Conservation (phyloP, 352 stramenopile species). For the Pythium oligandrum region DNA sequence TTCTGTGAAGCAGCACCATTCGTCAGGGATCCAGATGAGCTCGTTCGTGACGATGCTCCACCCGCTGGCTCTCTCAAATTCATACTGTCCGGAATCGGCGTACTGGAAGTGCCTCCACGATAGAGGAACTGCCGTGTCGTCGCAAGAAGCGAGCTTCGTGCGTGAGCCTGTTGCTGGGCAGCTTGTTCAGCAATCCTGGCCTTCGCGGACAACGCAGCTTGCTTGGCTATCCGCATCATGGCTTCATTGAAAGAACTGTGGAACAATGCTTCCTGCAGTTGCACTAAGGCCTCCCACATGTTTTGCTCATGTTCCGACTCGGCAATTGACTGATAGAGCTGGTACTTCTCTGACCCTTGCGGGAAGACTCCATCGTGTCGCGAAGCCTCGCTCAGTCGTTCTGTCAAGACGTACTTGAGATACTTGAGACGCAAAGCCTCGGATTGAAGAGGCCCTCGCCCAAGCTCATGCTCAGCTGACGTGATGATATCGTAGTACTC, state of each 20-base stretch:
- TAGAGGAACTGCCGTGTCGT: slow-evolving; percentile 72
- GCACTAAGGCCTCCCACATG: slow-evolving; percentile 50
- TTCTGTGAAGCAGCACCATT: slow-evolving; percentile 35
- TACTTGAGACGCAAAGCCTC: slow-evolving; percentile 38
- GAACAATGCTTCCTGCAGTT: slow-evolving; percentile 67
- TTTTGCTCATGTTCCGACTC: slow-evolving; percentile 41
- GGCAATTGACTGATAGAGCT: slow-evolving; percentile 36
- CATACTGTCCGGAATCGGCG: no score
- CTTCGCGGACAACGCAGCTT: slow-evolving; percentile 74
- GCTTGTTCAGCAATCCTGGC: slow-evolving; percentile 78
- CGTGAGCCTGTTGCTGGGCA: slow-evolving; percentile 60
- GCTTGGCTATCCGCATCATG: slow-evolving; percentile 78
- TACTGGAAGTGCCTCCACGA: slow-evolving; percentile 14
- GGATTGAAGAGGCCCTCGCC: slow-evolving; percentile 10
- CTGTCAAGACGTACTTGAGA: slow-evolving; percentile 69
- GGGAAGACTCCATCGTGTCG: slow-evolving; percentile 66
- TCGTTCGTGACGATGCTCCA: slow-evolving; percentile 2
- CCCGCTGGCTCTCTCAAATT: no score
- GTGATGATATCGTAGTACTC: slow-evolving; percentile 13
- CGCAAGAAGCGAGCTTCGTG: slow-evolving; percentile 57
- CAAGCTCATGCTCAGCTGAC: slow-evolving; percentile 3
- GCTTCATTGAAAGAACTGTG: slow-evolving; percentile 69
- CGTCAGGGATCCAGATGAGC: slow-evolving; percentile 3
- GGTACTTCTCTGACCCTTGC: slow-evolving; percentile 59
- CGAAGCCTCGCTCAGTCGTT: slow-evolving; percentile 71